Base-by-base conservation (phyloP, 1,139 yeast species). In the Saccharomyces hybrid region DNA sequence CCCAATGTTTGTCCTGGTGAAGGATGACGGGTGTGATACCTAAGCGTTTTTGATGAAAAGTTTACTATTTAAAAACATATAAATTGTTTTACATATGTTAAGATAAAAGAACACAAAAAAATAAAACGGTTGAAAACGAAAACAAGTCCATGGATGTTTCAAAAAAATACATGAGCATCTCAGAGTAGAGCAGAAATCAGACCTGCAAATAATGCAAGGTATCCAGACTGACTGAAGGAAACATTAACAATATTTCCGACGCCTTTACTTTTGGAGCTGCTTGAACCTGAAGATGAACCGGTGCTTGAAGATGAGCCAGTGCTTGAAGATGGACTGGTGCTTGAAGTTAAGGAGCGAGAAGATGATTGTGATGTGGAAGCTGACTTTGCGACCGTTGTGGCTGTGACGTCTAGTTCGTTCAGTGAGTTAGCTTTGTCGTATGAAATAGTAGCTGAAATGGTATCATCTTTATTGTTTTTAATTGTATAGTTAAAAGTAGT, bases 391-490 rank as follows among this genome's bases (percentile, higher is more conserved):
- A 67, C 54, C n/a, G 72, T 55, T 9, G 74, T 58, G 19, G 71
- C 60, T 14, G 72, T 60, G 5, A 71, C 60, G 11, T 71, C 62
- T 57, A 75, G 72, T 3, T 70, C 57, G 60, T 78, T 84, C 65
- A 74, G 63, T 46, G 65, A 66, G 64, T 76, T 73, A 2, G 66
- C 64, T n/a, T 69, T 57, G 38, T 60, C 63, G 54, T 86, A 82
- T 1, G 80, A 76, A 38, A 84, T 83, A 28, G 79, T 73, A 47
- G 88, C 81, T 41, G 71, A 66, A 52, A 88, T 78, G 52, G 69
- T 68, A 28, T 81, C 77, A 53, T 82, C 83, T 38, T 75, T 75
- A 46, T 74, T 69, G 61, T 86, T 86, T 59, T 74, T 70, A 50
- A 82, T 72, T 8, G 74, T 67, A 65, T 74, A 78, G 48, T 74